Evolutionary conservation across 2,329 filamentous ascomycete species (phyloP), one percentile per base, ranked within the genome.

Genomic region (Orbilia oligospora): DNA sequence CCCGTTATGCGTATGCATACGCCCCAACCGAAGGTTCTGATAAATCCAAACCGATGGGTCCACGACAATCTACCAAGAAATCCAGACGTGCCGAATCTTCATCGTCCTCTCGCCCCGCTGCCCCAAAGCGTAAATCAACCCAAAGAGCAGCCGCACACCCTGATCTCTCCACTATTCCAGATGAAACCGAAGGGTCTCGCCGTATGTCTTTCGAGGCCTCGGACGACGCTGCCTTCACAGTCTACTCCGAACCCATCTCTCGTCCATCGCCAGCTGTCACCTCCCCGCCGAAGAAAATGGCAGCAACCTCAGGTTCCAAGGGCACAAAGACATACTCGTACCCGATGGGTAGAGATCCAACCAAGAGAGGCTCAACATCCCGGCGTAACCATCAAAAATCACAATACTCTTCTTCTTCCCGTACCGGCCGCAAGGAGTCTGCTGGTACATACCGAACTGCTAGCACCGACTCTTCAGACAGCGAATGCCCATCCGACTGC

Each of bases 1-100:
- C 73, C n/a, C 73, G 73, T 44, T 77, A 77, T 56, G 73, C 73
- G 16, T 77, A 77, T 20, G 66, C 73, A 5, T 77, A 77, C 46
- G 58, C 49, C 6, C 73, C 46, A 5, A 77, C 73, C n/a, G 72
- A 76, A n/a, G 48, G 49, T 9, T 77, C 73, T 38, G 67, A 77
- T 38, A 61, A 65, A 16, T 64, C 49, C 9, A 49, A 51, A n/a
- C 73, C 73, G 10, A 38, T 63, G 20, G 73, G 73, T 33, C 73
- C 73, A n/a, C 73, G 73, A 22, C 73, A 71, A 53, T 71, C 73
- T 6, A 71, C 67, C 73, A 71, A 71, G 67, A 77, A 77, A 38
- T 77, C 73, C 41, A 77, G 71, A 55, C 67, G 73, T 5, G 66
- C 61, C 18, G 71, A 68, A 8, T 71, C 67, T n/a, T 69, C 65